phyloP scores from a whole-genome alignment of 2,329 filamentous ascomycete genomes.

The Exophiala dermatitidis region DNA sequence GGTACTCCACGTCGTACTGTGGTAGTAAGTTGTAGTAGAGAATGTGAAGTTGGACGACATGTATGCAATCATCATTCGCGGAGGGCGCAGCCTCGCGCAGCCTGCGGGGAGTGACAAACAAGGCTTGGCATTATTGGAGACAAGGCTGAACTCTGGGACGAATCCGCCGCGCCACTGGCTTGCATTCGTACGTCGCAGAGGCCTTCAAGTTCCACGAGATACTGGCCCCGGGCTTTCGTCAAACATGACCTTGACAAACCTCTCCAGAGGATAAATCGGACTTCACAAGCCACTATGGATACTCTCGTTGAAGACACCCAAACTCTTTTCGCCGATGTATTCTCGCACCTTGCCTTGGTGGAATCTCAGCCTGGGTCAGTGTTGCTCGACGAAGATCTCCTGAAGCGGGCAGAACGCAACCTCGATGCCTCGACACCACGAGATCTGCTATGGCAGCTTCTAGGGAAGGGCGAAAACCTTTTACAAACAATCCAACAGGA shows the following conservation, averaged over 20 bases:
- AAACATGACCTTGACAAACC: background rate
- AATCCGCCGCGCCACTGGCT: too few species aligned
- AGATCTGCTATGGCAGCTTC: conserved; percentile 19
- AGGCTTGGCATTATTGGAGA: too few species aligned
- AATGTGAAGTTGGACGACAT: too few species aligned
- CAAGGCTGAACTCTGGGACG: too few species aligned
- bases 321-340: conserved; percentile 21
- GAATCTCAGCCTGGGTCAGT: conserved; percentile 13
- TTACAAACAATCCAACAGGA: conserved; percentile 46
- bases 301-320: conserved; percentile 20
- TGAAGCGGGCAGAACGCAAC: conserved; percentile 24
- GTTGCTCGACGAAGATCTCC: conserved; percentile 22
- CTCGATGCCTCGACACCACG: conserved; percentile 22
- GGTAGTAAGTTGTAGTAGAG: too few species aligned
- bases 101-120: too few species aligned
- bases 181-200: background rate
- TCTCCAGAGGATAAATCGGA: too few species aligned
- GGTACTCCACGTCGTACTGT: too few species aligned
- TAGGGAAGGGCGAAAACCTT: conserved; percentile 20
- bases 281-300: conserved; percentile 17
- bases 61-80: too few species aligned
- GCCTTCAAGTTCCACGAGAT: background rate
- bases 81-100: too few species aligned
- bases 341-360: conserved; percentile 22
- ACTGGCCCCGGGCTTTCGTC: background rate